phyloP scores from a whole-genome alignment of 768 basidiomycete species.

The Steccherinum ochraceum region DNA sequence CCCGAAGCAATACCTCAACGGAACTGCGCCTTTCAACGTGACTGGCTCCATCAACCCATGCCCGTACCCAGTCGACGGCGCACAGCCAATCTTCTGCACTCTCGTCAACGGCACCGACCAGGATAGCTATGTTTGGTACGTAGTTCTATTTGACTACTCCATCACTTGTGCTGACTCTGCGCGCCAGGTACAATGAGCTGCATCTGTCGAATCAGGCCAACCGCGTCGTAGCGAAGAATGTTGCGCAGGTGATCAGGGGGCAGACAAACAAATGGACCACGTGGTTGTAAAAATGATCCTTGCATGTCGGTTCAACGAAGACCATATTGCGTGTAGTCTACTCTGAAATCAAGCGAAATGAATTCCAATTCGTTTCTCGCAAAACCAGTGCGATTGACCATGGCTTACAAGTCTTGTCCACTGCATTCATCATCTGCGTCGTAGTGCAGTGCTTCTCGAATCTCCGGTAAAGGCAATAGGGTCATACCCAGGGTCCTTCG shows the following conservation, averaged over 20 bases:
- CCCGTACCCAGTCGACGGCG: conserved; percentile 30
- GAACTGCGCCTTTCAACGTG: conserved; percentile 54
- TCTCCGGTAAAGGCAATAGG: too few species aligned
- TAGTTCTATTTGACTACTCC: background rate
- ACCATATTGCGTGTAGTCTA: too few species aligned
- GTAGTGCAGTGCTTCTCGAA: too few species aligned
- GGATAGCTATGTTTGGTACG: conserved; percentile 58
- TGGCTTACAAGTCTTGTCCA: too few species aligned
- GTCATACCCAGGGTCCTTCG: too few species aligned
- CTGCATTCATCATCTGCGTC: too few species aligned
- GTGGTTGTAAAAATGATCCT: conserved; percentile 42
- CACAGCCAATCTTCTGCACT: conserved; percentile 35
- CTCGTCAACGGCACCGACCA: conserved; percentile 35
- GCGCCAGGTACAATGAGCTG: conserved; percentile 43
- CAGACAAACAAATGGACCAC: conserved; percentile 39
- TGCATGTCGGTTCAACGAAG: too few species aligned
- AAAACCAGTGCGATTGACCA: too few species aligned
- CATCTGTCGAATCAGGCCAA: conserved; percentile 57
- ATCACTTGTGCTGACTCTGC: background rate
- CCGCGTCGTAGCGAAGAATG: conserved; percentile 45
- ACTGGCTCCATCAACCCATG: conserved; percentile 47
- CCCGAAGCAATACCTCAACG: conserved; percentile 51
- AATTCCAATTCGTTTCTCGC: too few species aligned
- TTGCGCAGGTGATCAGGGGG: conserved; percentile 40
- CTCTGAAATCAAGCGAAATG: too few species aligned